phyloP scores from a whole-genome alignment of 345 rosid genomes.

The Barbarea vulgaris region DNA sequence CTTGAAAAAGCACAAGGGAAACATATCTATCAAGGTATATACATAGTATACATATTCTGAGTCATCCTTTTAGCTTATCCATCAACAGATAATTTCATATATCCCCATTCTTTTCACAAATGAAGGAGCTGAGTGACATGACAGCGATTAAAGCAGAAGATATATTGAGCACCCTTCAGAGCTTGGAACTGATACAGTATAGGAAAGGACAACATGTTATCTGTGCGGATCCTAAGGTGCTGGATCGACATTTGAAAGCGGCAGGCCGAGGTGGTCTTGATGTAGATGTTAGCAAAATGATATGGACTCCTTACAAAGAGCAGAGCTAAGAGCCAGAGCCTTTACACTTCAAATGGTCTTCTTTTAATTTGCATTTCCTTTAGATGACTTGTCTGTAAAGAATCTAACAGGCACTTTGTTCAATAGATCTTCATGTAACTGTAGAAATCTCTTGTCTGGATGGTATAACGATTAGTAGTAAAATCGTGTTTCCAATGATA shows the following conservation, averaged over 20 bases:
- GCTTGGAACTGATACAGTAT: constrained; percentile 94
- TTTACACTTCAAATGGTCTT: neutral
- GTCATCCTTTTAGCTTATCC: neutral
- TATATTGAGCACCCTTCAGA: constrained; percentile 88
- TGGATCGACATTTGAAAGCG: constrained; percentile 97
- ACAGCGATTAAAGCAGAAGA: constrained; percentile 98
- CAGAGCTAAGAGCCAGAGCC: constrained; percentile 52
- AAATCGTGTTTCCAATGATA: neutral
- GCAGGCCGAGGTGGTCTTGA: constrained; percentile 98
- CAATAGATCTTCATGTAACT: constrained; percentile 9
- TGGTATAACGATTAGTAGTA: neutral
- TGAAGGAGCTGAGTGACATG: constrained; percentile 98
- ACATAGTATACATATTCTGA: neutral
- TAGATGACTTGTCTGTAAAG: constrained; percentile 30
- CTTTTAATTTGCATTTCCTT: constrained; percentile 11
- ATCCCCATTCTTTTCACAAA: neutral
- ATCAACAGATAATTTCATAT: constrained; percentile 9
- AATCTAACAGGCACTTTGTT: constrained; percentile 23
- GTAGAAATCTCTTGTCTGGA: constrained; percentile 11
- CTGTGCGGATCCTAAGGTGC: constrained; percentile 95
- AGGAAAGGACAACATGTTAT: constrained; percentile 99
- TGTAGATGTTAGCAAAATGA: constrained; percentile 94
- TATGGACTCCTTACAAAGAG: constrained; percentile 98
- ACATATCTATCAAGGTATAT: constrained; percentile 93
- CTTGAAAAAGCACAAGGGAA: constrained; percentile 96